Evolutionary conservation across 2,329 filamentous ascomycete species (phyloP).

Genomic region (Epicoccum nigrum): DNA sequence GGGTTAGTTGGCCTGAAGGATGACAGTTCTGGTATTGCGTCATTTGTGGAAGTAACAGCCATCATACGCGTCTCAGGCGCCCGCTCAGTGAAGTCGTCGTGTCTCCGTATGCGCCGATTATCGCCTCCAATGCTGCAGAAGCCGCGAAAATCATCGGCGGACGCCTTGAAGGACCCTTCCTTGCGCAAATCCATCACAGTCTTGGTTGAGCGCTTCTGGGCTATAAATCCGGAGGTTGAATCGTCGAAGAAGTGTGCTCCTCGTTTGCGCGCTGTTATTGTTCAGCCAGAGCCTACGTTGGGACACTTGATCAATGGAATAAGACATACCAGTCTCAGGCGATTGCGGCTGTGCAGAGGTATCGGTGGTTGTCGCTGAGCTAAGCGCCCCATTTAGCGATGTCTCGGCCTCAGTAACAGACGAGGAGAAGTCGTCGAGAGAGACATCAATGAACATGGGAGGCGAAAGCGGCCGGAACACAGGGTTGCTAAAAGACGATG

Average conservation of each 20-base stretch:
- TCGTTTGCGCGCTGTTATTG: constrained; percentile 21
- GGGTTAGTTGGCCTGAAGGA: constrained; percentile 20
- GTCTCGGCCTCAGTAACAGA: constrained; percentile 5
- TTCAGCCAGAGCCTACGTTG: not conserved
- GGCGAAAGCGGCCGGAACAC: constrained; percentile 12
- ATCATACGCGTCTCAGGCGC: not conserved
- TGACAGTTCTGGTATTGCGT: constrained; percentile 13
- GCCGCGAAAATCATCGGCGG: not conserved
- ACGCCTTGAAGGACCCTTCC: not conserved
- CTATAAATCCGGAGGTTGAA: not conserved
- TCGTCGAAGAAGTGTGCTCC: constrained; percentile 1
- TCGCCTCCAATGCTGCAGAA: constrained; percentile 9
- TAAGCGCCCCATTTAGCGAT: constrained; percentile 22
- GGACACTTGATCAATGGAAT: not conserved
- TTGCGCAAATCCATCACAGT: constrained; percentile 5
- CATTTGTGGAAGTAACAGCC: not conserved
- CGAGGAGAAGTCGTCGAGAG: constrained; percentile 22
- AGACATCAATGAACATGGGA: constrained; percentile 24
- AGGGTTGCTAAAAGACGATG: not conserved
- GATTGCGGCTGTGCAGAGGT: constrained; percentile 1
- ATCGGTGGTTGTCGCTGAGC: constrained; percentile 21
- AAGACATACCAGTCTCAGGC: not conserved
- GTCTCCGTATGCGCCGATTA: constrained; percentile 9
- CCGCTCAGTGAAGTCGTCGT: constrained; percentile 15
- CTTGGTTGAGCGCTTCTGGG: constrained; percentile 22